Evolutionary conservation across 495 filamentous ascomycete genomes (phyloP), one percentile per base, ranked within the genome.

Genomic region (Xylaria venustula): DNA sequence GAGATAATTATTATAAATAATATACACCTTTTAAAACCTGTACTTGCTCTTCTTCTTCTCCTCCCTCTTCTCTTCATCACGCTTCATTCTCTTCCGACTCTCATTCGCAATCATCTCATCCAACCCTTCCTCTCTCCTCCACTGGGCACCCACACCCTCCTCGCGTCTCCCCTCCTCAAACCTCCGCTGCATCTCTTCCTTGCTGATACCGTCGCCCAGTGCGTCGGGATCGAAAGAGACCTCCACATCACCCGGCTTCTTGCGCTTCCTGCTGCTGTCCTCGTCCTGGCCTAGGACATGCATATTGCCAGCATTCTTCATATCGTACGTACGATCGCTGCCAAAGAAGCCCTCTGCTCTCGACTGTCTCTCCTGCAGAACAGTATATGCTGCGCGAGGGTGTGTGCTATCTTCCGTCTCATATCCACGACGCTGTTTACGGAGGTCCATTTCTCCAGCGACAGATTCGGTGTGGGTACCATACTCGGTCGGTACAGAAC

Each of bases 91-190:
- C 78, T 97, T 97, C 57, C 91, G 83, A 71, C 87, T 92, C 75
- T 98, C 94, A 63, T 88, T 87, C 32, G 91, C 92, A 80, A 98
- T 97, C 93, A 98, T 97, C 68, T 96, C 89, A 71, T 88, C 95
- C 49, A 98, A 75, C 72, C 97, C 94, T 67, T 98, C 94, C 72
- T 96, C 90, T 73, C 93, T 91, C 17, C 83, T 85, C 86, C 91
- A 94, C 62, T 87, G 81, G 15, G 88, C 83, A 8, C 79, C 79
- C 3, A 74, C 61, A 28, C 85, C 83, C 61, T 93, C 85, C 69
- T 90, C 86, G 63, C 90, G 83, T 68, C 86, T 83, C 61, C 89
- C 81, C 11, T 85, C 83, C 61, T 98, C 93, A 66, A 93, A 98
- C 68, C 86, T 77, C 64, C 68, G 67, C 51, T 69, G 67, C 65